Evolutionary conservation across 441 rosid species (phyloP), one percentile per base, ranked within the genome.

Genomic region (Eruca vesicaria): DNA sequence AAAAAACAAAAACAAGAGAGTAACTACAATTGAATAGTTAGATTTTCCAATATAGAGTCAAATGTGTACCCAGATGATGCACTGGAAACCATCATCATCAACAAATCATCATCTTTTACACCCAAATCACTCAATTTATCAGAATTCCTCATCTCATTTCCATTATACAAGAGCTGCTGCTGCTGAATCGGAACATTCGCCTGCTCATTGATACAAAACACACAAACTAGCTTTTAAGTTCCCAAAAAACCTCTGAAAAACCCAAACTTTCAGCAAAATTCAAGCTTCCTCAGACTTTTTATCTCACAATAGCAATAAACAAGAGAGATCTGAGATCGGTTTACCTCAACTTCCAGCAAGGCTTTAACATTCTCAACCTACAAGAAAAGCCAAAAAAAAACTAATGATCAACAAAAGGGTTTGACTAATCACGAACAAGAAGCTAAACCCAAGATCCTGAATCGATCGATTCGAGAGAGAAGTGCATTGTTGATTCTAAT

Each of bases 311-410:
- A 16, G 2, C 41, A 73, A 63, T 70, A n/a, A 38, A 73, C 15
- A 56, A 8, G 20, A 63, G 75, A 68, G 81, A 78, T 73, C 78
- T 63, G 75, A 68, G 69, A 68, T 53, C 52, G 1, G 50, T 78
- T 77, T 74, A 95, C 99, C 98, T 92, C 98, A 68, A 95, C 96
- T 69, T 95, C 99, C 33, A 92, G 93, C 86, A 95, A 80, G 28
- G 99, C 98, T 81, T 95, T 95, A 74, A 95, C 90, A 80, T 92
- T 95, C 69, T 92, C 99, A 72, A 95, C 95, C 99, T 92, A 77
- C 62, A 18, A 41, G 43, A 16, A 66, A 60, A 41, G 7, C 5
- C n/a, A n/a, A n/a, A 23, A 29, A 71, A 29, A 58, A 21, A 26
- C 43, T 12, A 33, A 29, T 26, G 57, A 60, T 63, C 31, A 23